Conservation (phyloP, 495 filamentous ascomycete species). For the Penicillium dipodomyicola region DNA sequence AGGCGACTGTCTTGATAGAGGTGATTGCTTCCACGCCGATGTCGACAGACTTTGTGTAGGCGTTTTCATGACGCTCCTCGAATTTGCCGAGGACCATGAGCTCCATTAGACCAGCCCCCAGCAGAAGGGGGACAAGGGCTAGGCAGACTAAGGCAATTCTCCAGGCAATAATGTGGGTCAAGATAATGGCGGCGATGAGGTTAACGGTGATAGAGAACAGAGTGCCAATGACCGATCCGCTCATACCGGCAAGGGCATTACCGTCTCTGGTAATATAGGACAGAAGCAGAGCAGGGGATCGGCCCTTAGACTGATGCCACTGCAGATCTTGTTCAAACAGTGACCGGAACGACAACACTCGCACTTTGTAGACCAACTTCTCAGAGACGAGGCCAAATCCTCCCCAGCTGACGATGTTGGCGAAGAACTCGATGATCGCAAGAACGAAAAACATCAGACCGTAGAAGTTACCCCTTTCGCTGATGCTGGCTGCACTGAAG, state of each 20-base stretch:
- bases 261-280: conserved; percentile 49
- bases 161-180: conserved; percentile 42
- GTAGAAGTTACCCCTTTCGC: conserved; percentile 43
- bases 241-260: conserved; percentile 44
- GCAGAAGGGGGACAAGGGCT: conserved; percentile 38
- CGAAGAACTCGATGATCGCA: conserved; percentile 48
- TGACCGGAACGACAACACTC: conserved; percentile 47
- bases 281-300: conserved; percentile 42
- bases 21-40: conserved; percentile 49
- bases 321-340: conserved; percentile 49
- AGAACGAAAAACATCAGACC: conserved; percentile 54
- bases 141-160: conserved; percentile 38
- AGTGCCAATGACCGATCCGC: conserved; percentile 40
- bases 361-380: conserved; percentile 44
- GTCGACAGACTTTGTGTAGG: conserved; percentile 46
- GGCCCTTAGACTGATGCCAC: conserved; percentile 48
- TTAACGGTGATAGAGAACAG: conserved; percentile 44
- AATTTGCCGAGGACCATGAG: conserved; percentile 50
- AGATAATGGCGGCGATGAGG: conserved; percentile 35
- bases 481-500: conserved; percentile 35
- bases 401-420: conserved; percentile 45
- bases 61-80: conserved; percentile 55
- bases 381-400: conserved; percentile 51
- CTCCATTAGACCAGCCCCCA: conserved; percentile 48
- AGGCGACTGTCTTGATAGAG: conserved; percentile 53